Conservation (phyloP, 768 basidiomycete species). For the Trametes meyenii region DNA sequence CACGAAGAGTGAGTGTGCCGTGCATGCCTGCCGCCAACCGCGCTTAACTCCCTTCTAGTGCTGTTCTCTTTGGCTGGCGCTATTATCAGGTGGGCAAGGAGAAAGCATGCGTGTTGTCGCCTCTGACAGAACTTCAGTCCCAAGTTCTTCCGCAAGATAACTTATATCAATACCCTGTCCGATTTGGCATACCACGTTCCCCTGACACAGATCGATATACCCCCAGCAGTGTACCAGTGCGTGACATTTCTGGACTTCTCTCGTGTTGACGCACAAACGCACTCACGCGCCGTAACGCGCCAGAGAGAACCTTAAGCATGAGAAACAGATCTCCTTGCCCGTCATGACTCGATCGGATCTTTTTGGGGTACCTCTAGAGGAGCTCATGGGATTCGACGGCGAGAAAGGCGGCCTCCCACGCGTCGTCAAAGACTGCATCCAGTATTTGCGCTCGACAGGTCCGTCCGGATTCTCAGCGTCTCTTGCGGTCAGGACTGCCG, state of each 20-base stretch:
- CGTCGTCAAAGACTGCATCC: conserved; percentile 74
- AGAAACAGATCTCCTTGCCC: conserved; percentile 69
- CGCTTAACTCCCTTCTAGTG: conserved; percentile 49
- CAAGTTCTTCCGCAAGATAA: conserved; percentile 87
- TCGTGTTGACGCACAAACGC: not conserved
- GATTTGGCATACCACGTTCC: conserved; percentile 78
- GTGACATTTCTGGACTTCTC: conserved; percentile 31
- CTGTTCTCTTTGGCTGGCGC: conserved; percentile 86
- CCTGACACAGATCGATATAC: conserved; percentile 85
- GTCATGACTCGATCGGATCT: conserved; percentile 59
- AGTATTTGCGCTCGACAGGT: conserved; percentile 67
- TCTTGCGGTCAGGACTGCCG: not conserved
- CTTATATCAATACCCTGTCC: conserved; percentile 76
- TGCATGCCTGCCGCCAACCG: not conserved
- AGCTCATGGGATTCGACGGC: conserved; percentile 81
- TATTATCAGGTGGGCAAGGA: conserved; percentile 68
- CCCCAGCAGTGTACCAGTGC: conserved; percentile 81
- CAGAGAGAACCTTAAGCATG: conserved; percentile 81
- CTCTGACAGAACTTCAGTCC: conserved; percentile 49
- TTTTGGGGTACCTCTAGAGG: conserved; percentile 82
- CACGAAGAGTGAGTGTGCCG: conserved; percentile 67
- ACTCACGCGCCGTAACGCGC: conserved; percentile 3
- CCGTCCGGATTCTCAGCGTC: not conserved
- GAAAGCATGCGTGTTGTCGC: too few relatives aligned
- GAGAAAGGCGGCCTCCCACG: conserved; percentile 84